A percentile compares a stretch with the other conserved stretches of the same genome.
Conservation (phyloP, 1,284 basidiomycete species). For the Marasmius tenuissimus region DNA sequence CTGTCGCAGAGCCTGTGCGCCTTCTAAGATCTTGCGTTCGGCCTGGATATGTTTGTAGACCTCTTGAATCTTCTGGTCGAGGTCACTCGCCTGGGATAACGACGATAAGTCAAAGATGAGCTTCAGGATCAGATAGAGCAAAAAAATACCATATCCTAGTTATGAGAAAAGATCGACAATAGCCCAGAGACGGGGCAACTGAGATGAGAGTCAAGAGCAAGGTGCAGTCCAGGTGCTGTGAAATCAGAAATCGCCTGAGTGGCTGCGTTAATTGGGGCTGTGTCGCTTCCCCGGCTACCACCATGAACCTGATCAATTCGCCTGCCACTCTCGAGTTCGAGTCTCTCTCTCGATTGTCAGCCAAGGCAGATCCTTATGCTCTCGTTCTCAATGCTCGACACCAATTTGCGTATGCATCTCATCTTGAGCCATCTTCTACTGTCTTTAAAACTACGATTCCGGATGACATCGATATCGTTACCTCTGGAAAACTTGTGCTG, state of each 20-base stretch:
- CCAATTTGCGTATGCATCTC: slow-evolving; percentile 35
- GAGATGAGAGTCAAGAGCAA: neutral
- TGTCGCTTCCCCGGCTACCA: slow-evolving; percentile 3
- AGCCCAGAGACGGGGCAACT: slow-evolving; percentile 2
- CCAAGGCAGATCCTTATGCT: slow-evolving; percentile 21
- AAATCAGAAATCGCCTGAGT: slow-evolving; percentile 10
- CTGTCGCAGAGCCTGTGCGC: slow-evolving; percentile 74
- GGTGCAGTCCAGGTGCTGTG: neutral
- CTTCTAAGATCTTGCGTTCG: slow-evolving; percentile 91
- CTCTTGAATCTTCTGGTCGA: slow-evolving; percentile 91
- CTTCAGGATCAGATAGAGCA: neutral
- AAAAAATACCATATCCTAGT: slow-evolving; percentile 12
- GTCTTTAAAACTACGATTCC: slow-evolving; percentile 41
- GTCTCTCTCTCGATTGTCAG: slow-evolving; percentile 9
- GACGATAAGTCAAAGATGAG: slow-evolving; percentile 1
- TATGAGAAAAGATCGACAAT: neutral
- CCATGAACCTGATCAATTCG: neutral
- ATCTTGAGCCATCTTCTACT: slow-evolving; percentile 29
- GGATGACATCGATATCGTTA: slow-evolving; percentile 48
- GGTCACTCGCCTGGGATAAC: slow-evolving; percentile 49
- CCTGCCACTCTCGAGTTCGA: slow-evolving; percentile 10
- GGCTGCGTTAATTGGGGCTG: slow-evolving; percentile 5
- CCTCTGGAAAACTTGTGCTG: slow-evolving; percentile 50
- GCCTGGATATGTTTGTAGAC: slow-evolving; percentile 89
- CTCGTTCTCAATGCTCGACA: slow-evolving; percentile 37